A percentile compares a stretch with the other conserved stretches of the same genome.
These are phyloP conservation scores for Inga laurina DNA, from an alignment of 306 rosid genomes.

Conservation along the genomic window DNA sequence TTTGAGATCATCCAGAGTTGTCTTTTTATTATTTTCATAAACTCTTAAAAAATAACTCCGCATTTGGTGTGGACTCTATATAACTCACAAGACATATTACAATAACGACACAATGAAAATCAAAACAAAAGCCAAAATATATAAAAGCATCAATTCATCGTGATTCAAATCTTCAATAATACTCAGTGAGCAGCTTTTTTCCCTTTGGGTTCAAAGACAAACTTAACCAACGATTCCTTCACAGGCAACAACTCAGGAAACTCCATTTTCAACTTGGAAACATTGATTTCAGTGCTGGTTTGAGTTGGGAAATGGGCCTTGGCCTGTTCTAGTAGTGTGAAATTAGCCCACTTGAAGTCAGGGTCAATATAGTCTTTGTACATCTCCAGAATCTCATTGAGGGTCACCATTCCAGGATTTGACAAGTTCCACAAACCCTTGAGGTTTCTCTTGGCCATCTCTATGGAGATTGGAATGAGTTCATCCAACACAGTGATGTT, in stretches of 20 bases:
- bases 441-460: conserved; percentile 27
- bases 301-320: conserved; percentile 1
- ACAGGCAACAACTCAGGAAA: conserved; percentile 50
- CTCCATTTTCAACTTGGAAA: conserved; percentile 53
- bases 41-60: not conserved
- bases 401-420: conserved; percentile 19
- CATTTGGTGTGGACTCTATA: not conserved
- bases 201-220: conserved; percentile 52
- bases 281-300: conserved; percentile 30
- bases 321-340: not conserved
- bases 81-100: not conserved
- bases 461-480: conserved; percentile 14
- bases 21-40: not conserved
- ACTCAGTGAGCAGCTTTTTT: conserved; percentile 6
- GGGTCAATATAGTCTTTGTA: conserved; percentile 17
- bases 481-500: conserved; percentile 29
- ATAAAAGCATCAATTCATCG: not conserved
- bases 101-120: not conserved
- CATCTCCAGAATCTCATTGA: conserved; percentile 30
- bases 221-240: conserved; percentile 53
- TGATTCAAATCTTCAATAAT: not conserved
- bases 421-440: conserved; percentile 28
- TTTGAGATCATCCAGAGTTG: not conserved
- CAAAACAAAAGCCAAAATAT: not conserved
- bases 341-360: conserved; percentile 21